Evolutionary conservation across 129 eudicot genomes (phyloP).

Genomic region (Artemisia argyi): DNA sequence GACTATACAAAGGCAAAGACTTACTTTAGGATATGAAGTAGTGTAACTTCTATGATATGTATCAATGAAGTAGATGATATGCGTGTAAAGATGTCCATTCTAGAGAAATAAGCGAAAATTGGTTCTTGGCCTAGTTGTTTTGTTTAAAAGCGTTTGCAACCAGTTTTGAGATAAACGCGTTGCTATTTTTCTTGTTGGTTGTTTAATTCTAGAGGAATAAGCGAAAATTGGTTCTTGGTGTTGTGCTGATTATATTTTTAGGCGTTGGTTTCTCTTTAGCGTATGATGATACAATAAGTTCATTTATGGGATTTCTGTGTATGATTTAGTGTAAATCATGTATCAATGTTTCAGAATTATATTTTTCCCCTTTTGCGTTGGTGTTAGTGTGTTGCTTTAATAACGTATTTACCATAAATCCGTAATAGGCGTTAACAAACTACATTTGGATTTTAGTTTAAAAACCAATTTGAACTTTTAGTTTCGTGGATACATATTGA

Average conservation of each 20-base stretch:
- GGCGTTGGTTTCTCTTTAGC: neutral
- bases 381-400: neutral
- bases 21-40: conserved; percentile 20
- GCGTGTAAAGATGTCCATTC: too few species aligned
- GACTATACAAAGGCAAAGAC: conserved; percentile 11
- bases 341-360: neutral
- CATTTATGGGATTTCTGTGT: neutral
- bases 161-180: neutral
- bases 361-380: neutral
- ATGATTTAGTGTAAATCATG: neutral
- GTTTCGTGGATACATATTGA: neutral
- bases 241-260: too few species aligned
- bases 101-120: too few species aligned
- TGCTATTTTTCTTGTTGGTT: too few species aligned
- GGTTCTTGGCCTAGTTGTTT: too few species aligned
- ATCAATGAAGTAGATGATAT: neutral
- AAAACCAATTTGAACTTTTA: neutral
- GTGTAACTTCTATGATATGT: neutral
- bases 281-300: neutral
- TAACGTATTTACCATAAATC: neutral
- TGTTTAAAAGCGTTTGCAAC: too few species aligned
- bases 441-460: neutral
- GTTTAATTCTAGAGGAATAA: too few species aligned
- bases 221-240: too few species aligned
- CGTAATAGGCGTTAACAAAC: neutral